Evolutionary conservation across 1,284 basidiomycete genomes (phyloP).

Genomic region (Porphyrellus sp.): DNA sequence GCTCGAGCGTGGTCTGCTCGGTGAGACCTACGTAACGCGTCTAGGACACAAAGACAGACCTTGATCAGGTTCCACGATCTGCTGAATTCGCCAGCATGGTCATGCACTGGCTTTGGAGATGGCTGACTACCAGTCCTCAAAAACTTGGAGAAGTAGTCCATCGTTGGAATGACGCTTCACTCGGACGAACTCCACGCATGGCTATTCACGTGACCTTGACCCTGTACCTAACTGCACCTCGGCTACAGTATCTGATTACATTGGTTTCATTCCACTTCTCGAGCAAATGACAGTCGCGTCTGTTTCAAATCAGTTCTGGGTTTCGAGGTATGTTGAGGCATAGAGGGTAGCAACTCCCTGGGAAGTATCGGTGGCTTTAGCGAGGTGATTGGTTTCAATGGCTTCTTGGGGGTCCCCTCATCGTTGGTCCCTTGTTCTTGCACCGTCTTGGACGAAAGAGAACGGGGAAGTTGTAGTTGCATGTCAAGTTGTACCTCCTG

Average conservation of each 20-base stretch:
- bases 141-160: slow-evolving; percentile 86
- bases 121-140: slow-evolving; percentile 53
- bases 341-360: slow-evolving; percentile 22
- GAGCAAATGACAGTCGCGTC: slow-evolving; percentile 19
- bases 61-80: slow-evolving; percentile 71
- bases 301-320: slow-evolving; percentile 19
- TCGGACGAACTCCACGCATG: not conserved
- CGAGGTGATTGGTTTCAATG: slow-evolving; percentile 39
- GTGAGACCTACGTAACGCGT: slow-evolving; percentile 4
- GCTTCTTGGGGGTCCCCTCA: slow-evolving; percentile 18
- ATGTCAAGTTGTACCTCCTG: not conserved
- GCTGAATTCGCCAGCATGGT: slow-evolving; percentile 69
- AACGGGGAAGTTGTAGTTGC: slow-evolving; percentile 10
- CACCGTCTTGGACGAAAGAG: slow-evolving; percentile 4
- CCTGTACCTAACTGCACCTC: too few species aligned
- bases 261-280: not conserved
- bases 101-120: slow-evolving; percentile 50
- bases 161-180: slow-evolving; percentile 27
- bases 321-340: slow-evolving; percentile 7
- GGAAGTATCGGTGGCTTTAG: slow-evolving; percentile 36
- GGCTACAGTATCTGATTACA: not conserved
- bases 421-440: not conserved
- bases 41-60: slow-evolving; percentile 39
- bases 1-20: slow-evolving; percentile 65
- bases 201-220: slow-evolving; percentile 26